Evolutionary conservation across 2,329 filamentous ascomycete species (phyloP).

Genomic region (Colletotrichum shisoi): DNA sequence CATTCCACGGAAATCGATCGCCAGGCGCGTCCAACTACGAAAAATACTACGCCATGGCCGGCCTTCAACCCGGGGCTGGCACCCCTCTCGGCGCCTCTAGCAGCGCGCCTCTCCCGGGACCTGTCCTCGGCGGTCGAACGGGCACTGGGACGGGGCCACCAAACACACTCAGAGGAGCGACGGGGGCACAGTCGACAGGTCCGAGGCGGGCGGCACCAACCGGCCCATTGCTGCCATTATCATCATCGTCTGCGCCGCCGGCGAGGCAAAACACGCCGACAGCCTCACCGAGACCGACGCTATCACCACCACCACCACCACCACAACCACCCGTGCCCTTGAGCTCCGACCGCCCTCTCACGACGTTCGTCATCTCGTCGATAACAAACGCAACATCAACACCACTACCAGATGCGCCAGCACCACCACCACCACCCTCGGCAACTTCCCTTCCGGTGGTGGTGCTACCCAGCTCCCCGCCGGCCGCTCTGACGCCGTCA

Average conservation of each 20-base stretch:
- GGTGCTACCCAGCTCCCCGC: slow-evolving; percentile 15
- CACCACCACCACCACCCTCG: slow-evolving; percentile 10
- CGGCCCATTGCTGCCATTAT: neutral
- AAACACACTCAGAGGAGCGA: slow-evolving; percentile 19
- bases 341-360: slow-evolving; percentile 16
- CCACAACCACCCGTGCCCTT: neutral
- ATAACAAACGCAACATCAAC: slow-evolving; percentile 9
- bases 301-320: slow-evolving; percentile 5
- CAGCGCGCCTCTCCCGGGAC: slow-evolving; percentile 4
- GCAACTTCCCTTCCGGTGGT: slow-evolving; percentile 11
- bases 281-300: neutral
- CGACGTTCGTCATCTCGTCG: slow-evolving; percentile 33
- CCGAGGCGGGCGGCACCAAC: slow-evolving; percentile 8
- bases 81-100: slow-evolving; percentile 1
- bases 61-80: slow-evolving; percentile 15
- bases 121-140: slow-evolving; percentile 19
- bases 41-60: slow-evolving; percentile 26
- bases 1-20: neutral
- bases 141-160: slow-evolving; percentile 16
- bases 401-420: slow-evolving; percentile 16
- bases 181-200: slow-evolving; percentile 5
- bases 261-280: slow-evolving; percentile 5
- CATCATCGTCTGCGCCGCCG: slow-evolving; percentile 13
- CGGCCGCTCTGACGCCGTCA: neutral
- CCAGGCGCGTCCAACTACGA: neutral